Conservation (phyloP, 2,329 filamentous ascomycete species). For the Leptoxyphium fumago region DNA sequence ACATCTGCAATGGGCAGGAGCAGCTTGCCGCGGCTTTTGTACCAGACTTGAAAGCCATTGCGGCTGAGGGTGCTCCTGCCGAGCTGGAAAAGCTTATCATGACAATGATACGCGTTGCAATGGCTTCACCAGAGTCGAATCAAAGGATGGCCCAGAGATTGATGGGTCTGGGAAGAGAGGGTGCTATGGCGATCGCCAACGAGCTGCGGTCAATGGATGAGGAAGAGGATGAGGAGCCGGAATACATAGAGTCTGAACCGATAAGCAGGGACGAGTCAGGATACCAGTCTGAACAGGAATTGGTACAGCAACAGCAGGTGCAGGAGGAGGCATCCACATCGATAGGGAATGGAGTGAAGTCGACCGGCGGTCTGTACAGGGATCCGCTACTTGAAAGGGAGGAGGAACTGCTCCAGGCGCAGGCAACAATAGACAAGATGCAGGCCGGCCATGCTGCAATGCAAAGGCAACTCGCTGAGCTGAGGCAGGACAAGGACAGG, state of each 20-base stretch:
- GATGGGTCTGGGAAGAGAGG: slow-evolving; percentile 18
- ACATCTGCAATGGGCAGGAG: slow-evolving; percentile 26
- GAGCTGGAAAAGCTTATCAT: slow-evolving; percentile 30
- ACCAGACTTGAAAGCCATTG: slow-evolving; percentile 35
- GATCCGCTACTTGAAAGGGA: slow-evolving; percentile 35
- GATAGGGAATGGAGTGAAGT: slow-evolving; percentile 7
- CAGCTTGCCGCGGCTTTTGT: slow-evolving; percentile 22
- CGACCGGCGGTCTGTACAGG: slow-evolving; percentile 14
- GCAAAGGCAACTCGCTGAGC: slow-evolving; percentile 28
- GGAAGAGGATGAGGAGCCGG: slow-evolving; percentile 10
- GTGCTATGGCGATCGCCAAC: slow-evolving; percentile 19
- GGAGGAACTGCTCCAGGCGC: slow-evolving; percentile 34
- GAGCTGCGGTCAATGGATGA: slow-evolving; percentile 19
- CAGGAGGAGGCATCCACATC: slow-evolving; percentile 4
- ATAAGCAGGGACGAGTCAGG: slow-evolving; percentile 14
- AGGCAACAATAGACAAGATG: slow-evolving; percentile 30
- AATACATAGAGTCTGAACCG: slow-evolving; percentile 7
- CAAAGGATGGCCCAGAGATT: slow-evolving; percentile 27
- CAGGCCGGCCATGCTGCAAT: slow-evolving; percentile 25
- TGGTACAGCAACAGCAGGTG: slow-evolving; percentile 16
- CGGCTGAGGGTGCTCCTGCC: slow-evolving; percentile 25
- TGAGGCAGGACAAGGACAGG: slow-evolving; percentile 26
- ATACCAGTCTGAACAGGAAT: slow-evolving; percentile 5
- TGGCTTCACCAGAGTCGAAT: slow-evolving; percentile 33
- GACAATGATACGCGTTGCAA: slow-evolving; percentile 32